phyloP scores from a whole-genome alignment of 2,329 filamentous ascomycete species.

The Aureobasidium subglaciale region DNA sequence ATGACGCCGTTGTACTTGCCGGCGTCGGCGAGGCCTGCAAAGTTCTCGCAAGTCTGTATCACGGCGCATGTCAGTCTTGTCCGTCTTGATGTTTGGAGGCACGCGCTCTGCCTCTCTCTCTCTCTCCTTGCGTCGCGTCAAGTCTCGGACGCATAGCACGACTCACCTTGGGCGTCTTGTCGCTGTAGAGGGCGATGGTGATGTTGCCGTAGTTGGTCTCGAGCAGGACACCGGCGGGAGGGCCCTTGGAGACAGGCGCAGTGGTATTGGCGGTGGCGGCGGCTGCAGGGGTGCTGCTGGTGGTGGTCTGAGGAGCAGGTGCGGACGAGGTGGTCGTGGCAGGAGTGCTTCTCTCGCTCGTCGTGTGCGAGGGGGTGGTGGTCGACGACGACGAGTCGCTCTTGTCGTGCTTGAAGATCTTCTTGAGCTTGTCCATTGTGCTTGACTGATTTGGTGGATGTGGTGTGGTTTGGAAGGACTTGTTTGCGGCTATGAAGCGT shows the following conservation, averaged over 20 bases:
- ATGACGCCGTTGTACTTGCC: conserved; percentile 31
- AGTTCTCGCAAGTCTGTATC: conserved; percentile 29
- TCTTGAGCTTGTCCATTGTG: conserved; percentile 22
- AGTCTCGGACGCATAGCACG: no score
- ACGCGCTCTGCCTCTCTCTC: no score
- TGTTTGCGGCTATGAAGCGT: not conserved
- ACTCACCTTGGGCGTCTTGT: conserved; percentile 27
- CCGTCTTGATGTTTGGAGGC: no score
- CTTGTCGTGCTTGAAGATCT: conserved; percentile 19
- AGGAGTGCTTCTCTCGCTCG: conserved; percentile 3
- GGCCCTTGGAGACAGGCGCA: not conserved
- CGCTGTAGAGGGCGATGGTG: conserved; percentile 26
- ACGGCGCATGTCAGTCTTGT: not conserved
- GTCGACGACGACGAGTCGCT: not conserved
- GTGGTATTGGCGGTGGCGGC: not conserved
- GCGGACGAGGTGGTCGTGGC: conserved; percentile 16
- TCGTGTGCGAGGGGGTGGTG: conserved; percentile 2
- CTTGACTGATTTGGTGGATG: not conserved
- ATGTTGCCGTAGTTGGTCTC: conserved; percentile 30
- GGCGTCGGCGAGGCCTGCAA: conserved; percentile 27
- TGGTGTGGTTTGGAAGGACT: not conserved
- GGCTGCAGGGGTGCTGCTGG: conserved; percentile 1
- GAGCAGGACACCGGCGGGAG: conserved; percentile 22
- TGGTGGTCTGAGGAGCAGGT: conserved; percentile 14
- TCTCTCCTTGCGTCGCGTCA: no score